These are phyloP conservation scores for Vitis hybrid DNA, from an alignment of 177 flowering plant species.

Conservation along the genomic window DNA sequence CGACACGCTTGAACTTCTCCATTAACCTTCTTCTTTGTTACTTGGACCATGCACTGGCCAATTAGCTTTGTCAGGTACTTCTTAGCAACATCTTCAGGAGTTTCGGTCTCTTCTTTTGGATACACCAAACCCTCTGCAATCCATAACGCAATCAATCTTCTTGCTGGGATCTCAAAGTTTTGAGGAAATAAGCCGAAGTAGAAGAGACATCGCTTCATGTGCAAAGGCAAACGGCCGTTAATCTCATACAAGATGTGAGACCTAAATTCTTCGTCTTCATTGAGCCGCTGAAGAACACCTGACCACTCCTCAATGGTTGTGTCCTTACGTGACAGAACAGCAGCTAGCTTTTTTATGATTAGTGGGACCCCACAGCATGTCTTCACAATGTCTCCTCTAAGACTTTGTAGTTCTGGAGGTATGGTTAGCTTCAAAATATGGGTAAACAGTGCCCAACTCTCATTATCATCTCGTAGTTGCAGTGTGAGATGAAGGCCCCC, in stretches of 20 bases:
- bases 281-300: too few relatives aligned
- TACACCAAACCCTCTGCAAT: constrained; percentile 1
- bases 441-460: constrained; percentile 9
- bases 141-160: constrained; percentile 7
- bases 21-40: not conserved
- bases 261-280: not conserved
- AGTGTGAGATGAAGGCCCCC: not conserved
- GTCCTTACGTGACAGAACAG: too few relatives aligned
- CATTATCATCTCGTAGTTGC: constrained; percentile 1
- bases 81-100: not conserved
- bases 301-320: too few relatives aligned
- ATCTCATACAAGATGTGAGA: not conserved
- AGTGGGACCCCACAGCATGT: not conserved
- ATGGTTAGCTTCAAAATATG: not conserved
- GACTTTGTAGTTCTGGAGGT: not conserved
- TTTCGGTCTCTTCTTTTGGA: not conserved
- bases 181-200: constrained; percentile 2
- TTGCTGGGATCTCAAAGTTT: constrained; percentile 1
- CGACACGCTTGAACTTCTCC: constrained; percentile 2
- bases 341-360: too few relatives aligned
- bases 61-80: not conserved
- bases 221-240: not conserved
- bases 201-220: not conserved
- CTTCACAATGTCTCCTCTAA: not conserved
- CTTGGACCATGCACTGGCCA: not conserved